A percentile compares a stretch with the other conserved stretches of the same genome.
phyloP scores from a whole-genome alignment of 768 basidiomycete species.

The Lentinula raphanica region DNA sequence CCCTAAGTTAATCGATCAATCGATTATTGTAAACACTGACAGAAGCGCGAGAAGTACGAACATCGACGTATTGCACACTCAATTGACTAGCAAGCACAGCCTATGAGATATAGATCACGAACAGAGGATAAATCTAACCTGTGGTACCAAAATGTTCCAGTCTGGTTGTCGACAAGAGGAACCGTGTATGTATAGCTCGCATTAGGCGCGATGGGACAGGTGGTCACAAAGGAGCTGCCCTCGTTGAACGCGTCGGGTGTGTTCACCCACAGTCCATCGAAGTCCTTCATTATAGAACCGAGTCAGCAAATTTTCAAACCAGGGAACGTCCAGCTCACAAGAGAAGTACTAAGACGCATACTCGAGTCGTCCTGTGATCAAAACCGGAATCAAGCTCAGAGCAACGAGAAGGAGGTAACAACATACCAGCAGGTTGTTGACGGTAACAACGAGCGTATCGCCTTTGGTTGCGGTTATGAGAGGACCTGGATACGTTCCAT shows the following conservation, averaged over 20 bases:
- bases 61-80: conserved; percentile 25
- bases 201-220: conserved; percentile 35
- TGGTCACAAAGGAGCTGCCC: conserved; percentile 36
- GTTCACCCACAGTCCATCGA: conserved; percentile 23
- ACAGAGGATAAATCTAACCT: conserved; percentile 10
- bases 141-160: conserved; percentile 41
- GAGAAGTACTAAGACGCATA: conserved; percentile 24
- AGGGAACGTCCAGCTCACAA: conserved; percentile 1
- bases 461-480: conserved; percentile 40
- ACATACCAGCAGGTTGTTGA: conserved; percentile 34
- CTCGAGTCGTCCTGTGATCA: conserved; percentile 20
- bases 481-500: conserved; percentile 38
- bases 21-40: too few relatives aligned
- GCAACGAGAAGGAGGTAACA: background rate
- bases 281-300: conserved; percentile 10
- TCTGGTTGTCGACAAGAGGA: conserved; percentile 27
- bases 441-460: conserved; percentile 35
- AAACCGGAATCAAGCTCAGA: background rate
- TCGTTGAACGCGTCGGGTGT: conserved; percentile 22
- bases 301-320: background rate
- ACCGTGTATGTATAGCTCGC: conserved; percentile 32
- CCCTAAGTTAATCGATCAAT: conserved; percentile 16
- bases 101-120: conserved; percentile 7
- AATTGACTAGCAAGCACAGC: conserved; percentile 11
- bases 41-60: conserved; percentile 9